Percentiles rank a stretch among this genome's conserved stretches.
Conservation (phyloP, 495 filamentous ascomycete genomes). For the Annulohypoxylon stygium region DNA sequence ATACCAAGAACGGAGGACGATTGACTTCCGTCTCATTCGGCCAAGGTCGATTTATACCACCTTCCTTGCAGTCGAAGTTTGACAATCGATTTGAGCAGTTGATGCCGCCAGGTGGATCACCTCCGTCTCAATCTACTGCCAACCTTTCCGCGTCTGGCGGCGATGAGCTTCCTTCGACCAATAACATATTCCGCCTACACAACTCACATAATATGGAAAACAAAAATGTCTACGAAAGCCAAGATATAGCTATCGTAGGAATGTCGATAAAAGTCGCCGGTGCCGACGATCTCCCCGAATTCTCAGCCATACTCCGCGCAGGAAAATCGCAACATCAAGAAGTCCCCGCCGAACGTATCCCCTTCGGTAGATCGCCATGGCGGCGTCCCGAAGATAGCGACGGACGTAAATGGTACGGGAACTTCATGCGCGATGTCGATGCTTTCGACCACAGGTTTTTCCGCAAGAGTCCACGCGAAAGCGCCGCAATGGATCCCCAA, state of each 20-base stretch:
- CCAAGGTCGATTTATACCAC: conserved; percentile 11
- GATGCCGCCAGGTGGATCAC: not conserved
- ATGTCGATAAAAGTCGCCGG: conserved; percentile 65
- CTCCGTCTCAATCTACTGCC: not conserved
- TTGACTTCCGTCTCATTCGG: not conserved
- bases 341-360: conserved; percentile 56
- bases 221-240: conserved; percentile 44
- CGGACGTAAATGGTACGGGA: conserved; percentile 59
- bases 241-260: conserved; percentile 63
- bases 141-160: not conserved
- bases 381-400: conserved; percentile 45
- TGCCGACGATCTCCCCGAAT: conserved; percentile 61
- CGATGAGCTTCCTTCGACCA: not conserved
- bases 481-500: conserved; percentile 51
- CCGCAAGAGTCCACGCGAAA: conserved; percentile 62
- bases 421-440: conserved; percentile 61
- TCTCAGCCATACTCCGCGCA: conserved; percentile 57
- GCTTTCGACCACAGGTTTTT: conserved; percentile 65
- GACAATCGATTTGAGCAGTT: not conserved
- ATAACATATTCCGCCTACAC: not conserved
- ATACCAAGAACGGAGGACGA: not conserved
- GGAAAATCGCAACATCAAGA: conserved; percentile 61
- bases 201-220: not conserved
- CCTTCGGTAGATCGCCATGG: conserved; percentile 49
- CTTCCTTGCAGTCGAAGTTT: not conserved